Conservation (phyloP, 2,329 filamentous ascomycete species). For the Beauveria pseudobassiana region DNA sequence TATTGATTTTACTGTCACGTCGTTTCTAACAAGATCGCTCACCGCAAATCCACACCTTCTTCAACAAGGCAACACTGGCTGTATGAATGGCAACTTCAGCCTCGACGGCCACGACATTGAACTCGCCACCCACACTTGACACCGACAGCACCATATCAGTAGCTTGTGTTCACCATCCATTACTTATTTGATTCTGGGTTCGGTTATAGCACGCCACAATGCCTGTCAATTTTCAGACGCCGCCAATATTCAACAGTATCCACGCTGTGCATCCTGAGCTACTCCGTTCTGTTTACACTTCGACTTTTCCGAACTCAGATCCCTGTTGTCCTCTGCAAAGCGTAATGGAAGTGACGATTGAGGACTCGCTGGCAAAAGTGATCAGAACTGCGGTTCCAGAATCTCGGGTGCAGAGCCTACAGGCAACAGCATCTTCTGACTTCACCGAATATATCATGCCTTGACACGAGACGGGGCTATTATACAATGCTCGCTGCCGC, state of each 20-base stretch:
- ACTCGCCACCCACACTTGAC: background rate
- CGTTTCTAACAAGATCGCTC: background rate
- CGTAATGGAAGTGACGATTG: slow-evolving; percentile 27
- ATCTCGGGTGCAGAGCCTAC: slow-evolving; percentile 25
- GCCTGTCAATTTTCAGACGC: background rate
- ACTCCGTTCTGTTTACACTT: background rate
- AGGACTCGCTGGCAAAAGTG: slow-evolving; percentile 27
- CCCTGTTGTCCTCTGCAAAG: slow-evolving; percentile 7
- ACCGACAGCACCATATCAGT: background rate
- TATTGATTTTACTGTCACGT: no score
- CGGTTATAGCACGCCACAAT: background rate
- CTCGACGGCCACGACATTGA: background rate
- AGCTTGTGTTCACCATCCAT: background rate
- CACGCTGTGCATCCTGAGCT: background rate
- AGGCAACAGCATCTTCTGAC: slow-evolving; percentile 26
- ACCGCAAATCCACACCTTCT: background rate
- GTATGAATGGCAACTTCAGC: background rate
- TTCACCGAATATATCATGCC: slow-evolving; percentile 36
- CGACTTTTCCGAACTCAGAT: background rate
- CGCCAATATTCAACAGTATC: background rate
- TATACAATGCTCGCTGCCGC: slow-evolving; percentile 36
- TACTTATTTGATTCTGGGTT: background rate
- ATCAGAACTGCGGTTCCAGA: slow-evolving; percentile 27
- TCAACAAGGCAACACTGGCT: background rate
- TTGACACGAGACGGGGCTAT: slow-evolving; percentile 32